Evolutionary conservation across 371 early-diverging fungal species (phyloP), one percentile per base, ranked within the genome.

Genomic region (Mortierella sp.): DNA sequence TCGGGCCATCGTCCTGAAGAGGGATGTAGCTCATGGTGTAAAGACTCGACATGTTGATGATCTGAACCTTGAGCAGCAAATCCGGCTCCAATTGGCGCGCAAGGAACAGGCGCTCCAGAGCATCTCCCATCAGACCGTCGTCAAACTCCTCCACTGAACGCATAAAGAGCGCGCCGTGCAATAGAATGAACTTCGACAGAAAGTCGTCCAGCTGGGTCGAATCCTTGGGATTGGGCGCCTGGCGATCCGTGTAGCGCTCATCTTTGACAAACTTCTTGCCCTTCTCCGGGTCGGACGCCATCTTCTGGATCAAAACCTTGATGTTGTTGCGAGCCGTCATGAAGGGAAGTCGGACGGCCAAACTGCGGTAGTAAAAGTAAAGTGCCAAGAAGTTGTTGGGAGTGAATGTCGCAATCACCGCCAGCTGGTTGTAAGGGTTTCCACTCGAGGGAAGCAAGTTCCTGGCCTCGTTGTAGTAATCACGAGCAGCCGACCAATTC

Each of bases 371-470:
- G 76, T 88, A 88, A 66, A 83, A 82, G 41, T 87, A 87, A 10
- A 87, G 69, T 4, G 85, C 85, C 52, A 77, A 64, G 71, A 88
- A 86, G 52, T 88, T 79, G 74, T 87, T 83, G 41, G 78, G 79
- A 8, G 74, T 74, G 37, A 83, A 85, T 9, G 85, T 80, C 8
- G 86, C 85, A 55, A 92, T 85, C 9, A 92, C 91, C 0, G 91
- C 92, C 34, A 92, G 83, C 81, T 92, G 93, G 72, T 91, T 92
- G 80, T 87, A 90, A 1, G 93, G 92, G 68, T 92, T 91, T 71
- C 87, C 87, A 71, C 82, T 86, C 19, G 85, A 80, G 4, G 93
- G 92, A 3, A 88, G 70, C n/a, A 93, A 67, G 11, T 76, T 79
- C 55, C 87, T 72, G 3, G 93, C 92, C 63, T 90, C 77, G 47